Evolutionary conservation across 805 yeast species (phyloP).

Genomic region (Teunomyces kruisii): DNA sequence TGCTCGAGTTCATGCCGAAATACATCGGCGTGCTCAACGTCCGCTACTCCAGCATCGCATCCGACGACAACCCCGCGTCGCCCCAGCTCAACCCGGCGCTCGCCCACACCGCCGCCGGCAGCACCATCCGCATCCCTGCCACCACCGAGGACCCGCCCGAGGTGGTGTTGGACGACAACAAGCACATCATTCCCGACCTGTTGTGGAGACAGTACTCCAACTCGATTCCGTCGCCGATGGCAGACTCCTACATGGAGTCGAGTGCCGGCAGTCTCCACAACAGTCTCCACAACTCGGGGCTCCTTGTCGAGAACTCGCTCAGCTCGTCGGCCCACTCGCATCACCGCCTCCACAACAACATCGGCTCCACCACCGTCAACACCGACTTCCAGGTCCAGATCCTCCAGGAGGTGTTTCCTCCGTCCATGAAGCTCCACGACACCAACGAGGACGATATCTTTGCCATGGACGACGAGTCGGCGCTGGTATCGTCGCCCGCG

Average conservation of each 20-base stretch:
- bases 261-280: slow-evolving; percentile 5
- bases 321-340: neutral
- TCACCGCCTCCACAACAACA: slow-evolving; percentile 12
- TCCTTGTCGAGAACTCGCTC: neutral
- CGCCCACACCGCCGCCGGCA: neutral
- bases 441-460: slow-evolving; percentile 44
- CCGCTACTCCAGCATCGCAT: slow-evolving; percentile 59
- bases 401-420: slow-evolving; percentile 38
- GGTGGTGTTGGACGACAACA: slow-evolving; percentile 88
- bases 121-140: neutral
- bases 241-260: slow-evolving; percentile 9
- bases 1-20: slow-evolving; percentile 84
- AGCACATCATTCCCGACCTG: slow-evolving; percentile 85
- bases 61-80: slow-evolving; percentile 19
- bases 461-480: slow-evolving; percentile 44
- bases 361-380: slow-evolving; percentile 37
- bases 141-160: slow-evolving; percentile 52
- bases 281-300: slow-evolving; percentile 3
- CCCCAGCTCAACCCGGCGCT: neutral
- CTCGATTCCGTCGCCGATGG: slow-evolving; percentile 18
- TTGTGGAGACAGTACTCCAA: slow-evolving; percentile 62
- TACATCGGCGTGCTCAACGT: slow-evolving; percentile 95
- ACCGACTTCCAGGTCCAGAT: slow-evolving; percentile 40
- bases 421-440: slow-evolving; percentile 18
- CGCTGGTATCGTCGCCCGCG: neutral